phyloP scores from a whole-genome alignment of 768 basidiomycete genomes.

The Punctularia strigosozonata region DNA sequence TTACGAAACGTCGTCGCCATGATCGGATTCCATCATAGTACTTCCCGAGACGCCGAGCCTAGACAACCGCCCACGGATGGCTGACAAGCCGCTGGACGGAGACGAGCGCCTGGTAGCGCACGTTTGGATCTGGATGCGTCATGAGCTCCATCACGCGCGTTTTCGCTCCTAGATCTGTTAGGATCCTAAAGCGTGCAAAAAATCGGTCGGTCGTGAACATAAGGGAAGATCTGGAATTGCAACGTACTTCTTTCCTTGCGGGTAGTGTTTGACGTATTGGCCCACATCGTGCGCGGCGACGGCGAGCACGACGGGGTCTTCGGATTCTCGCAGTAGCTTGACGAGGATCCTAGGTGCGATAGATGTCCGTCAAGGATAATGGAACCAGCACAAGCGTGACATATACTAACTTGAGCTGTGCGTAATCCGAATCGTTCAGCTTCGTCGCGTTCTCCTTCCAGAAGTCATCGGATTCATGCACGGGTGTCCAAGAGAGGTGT shows the following conservation, averaged over 20 bases:
- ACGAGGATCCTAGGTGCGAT: constrained; percentile 49
- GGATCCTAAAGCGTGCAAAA: constrained; percentile 32
- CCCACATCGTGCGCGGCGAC: constrained; percentile 92
- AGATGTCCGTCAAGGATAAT: not conserved
- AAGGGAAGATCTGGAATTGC: not conserved
- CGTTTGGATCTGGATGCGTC: constrained; percentile 79
- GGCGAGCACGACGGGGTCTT: constrained; percentile 70
- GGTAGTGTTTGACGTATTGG: constrained; percentile 86
- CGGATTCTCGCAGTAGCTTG: constrained; percentile 53
- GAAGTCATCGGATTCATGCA: constrained; percentile 93
- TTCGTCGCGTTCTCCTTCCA: constrained; percentile 93
- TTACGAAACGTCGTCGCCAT: too few relatives aligned
- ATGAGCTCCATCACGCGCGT: constrained; percentile 84
- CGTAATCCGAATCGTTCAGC: constrained; percentile 75
- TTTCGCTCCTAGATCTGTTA: constrained; percentile 83
- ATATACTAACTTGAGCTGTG: constrained; percentile 62
- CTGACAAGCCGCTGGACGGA: constrained; percentile 88
- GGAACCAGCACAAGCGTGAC: not conserved
- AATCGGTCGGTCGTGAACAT: not conserved
- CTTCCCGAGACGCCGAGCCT: too few relatives aligned
- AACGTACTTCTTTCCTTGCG: constrained; percentile 83
- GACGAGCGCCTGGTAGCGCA: constrained; percentile 84
- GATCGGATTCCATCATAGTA: too few relatives aligned
- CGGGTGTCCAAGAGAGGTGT: constrained; percentile 90
- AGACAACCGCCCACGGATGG: constrained; percentile 68